These are phyloP conservation scores for Seminavis robusta DNA, from an alignment of 108 stramenopile genomes.

Conservation along the genomic window DNA sequence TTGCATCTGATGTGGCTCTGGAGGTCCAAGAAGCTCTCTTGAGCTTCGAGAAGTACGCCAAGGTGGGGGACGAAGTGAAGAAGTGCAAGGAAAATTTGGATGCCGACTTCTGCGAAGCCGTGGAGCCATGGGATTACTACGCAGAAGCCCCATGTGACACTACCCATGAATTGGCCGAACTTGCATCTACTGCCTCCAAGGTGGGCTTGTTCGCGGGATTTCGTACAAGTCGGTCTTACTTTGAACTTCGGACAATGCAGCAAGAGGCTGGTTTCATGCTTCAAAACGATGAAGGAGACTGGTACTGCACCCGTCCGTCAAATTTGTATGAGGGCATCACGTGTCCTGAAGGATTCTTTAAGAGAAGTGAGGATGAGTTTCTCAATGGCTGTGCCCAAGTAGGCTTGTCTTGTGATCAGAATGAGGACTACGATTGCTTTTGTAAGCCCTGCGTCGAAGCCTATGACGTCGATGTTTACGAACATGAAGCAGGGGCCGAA, in stretches of 20 bases:
- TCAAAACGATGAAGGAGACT: not conserved
- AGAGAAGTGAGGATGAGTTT: too few species aligned
- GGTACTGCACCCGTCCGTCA: not conserved
- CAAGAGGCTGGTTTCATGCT: conserved; percentile 2
- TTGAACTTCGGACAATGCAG: conserved; percentile 4
- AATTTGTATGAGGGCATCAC: not conserved
- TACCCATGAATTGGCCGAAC: not conserved
- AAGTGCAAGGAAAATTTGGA: too few species aligned
- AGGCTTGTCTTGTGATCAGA: too few species aligned
- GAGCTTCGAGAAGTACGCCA: not conserved
- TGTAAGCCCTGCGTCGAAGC: conserved; percentile 13
- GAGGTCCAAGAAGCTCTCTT: not conserved
- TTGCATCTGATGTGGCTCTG: conserved; percentile 5
- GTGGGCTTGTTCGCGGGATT: not conserved
- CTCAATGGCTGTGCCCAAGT: too few species aligned
- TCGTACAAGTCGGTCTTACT: conserved; percentile 8
- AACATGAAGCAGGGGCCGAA: too few species aligned
- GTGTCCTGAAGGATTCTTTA: not conserved
- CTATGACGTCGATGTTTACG: conserved; percentile 3
- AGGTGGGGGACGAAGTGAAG: not conserved
- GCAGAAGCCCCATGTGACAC: not conserved
- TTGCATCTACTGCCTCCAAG: not conserved
- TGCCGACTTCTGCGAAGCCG: conserved; percentile 1
- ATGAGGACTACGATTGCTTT: not conserved
- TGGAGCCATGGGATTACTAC: not conserved